These are phyloP conservation scores for Paradendryphiella salina DNA, from an alignment of 2,329 filamentous ascomycete genomes.

Conservation along the genomic window DNA sequence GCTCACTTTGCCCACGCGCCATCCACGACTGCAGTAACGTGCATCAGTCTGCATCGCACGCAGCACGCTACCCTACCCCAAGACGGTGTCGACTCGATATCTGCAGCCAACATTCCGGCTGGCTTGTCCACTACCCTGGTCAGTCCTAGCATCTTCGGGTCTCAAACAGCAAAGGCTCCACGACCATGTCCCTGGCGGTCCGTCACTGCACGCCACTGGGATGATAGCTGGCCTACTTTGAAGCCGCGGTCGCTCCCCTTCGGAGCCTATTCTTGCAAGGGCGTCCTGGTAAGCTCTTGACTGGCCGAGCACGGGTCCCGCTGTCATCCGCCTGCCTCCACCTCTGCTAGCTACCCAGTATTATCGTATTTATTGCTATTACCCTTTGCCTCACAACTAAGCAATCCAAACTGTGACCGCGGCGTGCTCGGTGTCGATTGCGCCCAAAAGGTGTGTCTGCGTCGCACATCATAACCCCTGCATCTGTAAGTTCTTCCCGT, in stretches of 20 bases:
- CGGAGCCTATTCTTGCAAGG: conserved; percentile 21
- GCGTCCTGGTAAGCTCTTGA: conserved; percentile 29
- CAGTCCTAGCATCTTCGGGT: conserved; percentile 33
- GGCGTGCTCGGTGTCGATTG: conserved; percentile 32
- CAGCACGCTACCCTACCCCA: conserved; percentile 36
- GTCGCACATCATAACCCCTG: conserved; percentile 35
- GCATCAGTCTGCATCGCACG: conserved; percentile 31
- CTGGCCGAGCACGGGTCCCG: conserved; percentile 35
- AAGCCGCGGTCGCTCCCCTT: conserved; percentile 28
- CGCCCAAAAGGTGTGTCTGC: conserved; percentile 32
- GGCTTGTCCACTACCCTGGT: conserved; percentile 31
- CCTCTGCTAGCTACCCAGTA: conserved; percentile 32
- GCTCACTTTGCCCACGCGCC: conserved; percentile 28
- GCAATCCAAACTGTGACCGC: conserved; percentile 25
- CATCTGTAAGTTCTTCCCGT: conserved; percentile 38
- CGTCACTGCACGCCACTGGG: conserved; percentile 29
- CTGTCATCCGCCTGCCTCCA: conserved; percentile 30
- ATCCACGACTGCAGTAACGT: conserved; percentile 31
- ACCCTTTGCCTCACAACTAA: conserved; percentile 30
- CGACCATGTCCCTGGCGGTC: conserved; percentile 43
- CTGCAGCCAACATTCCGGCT: conserved; percentile 36
- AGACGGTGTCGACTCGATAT: conserved; percentile 32
- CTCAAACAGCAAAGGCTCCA: conserved; percentile 46
- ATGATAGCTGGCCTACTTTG: conserved; percentile 27
- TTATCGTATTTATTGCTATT: conserved; percentile 41